Base-by-base conservation (phyloP, 73 alveolate species). In the Blepharisma japonicum region DNA sequence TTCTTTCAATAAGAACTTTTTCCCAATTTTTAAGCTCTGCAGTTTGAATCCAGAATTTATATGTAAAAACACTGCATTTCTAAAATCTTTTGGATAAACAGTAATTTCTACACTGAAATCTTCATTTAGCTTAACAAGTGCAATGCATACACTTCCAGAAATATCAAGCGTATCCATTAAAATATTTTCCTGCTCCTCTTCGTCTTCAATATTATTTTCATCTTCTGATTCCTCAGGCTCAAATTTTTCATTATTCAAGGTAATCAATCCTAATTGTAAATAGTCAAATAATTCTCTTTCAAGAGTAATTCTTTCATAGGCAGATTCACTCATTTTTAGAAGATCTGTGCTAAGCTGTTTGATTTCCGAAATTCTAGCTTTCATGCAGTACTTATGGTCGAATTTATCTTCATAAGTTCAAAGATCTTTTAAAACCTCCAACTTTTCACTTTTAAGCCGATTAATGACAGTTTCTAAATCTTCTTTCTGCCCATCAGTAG, bases 231-330 rank as follows among this genome's bases (percentile, higher is more conserved):
- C 47, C 2, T 61, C 74, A 61, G 18, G 18, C 14, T 9, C 14
- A 5, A 61, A 61, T 39, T 61, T 61, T 25, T 61, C 74, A 14
- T 61, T n/a, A 18, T n/a, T 18, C 5, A 61, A 61, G 50, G 50
- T 25, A n/a, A 61, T 8, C 14, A 39, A 14, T 61, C 74, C 74
- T 39, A 61, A 14, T 39, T 61, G 74, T 5, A 61, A 61, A 61
- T 61, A 61, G 4, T 39, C 74, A 61, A 20, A 61, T 39, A 61
- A 61, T 8, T 61, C 74, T 14, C 5, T 61, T 61, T 61, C 74
- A 14, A 18, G 47, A 5, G 14, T 61, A 3, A 61, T 8, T 25
- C 74, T 61, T 25, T 61, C 74, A 61, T n/a, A 61, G 14, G 74
- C 74, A 25, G 23, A 8, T 61, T 39, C 18, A 61, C 74, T 61